Base-by-base conservation (phyloP, 1,284 basidiomycete species). In the Mycena citricolor region DNA sequence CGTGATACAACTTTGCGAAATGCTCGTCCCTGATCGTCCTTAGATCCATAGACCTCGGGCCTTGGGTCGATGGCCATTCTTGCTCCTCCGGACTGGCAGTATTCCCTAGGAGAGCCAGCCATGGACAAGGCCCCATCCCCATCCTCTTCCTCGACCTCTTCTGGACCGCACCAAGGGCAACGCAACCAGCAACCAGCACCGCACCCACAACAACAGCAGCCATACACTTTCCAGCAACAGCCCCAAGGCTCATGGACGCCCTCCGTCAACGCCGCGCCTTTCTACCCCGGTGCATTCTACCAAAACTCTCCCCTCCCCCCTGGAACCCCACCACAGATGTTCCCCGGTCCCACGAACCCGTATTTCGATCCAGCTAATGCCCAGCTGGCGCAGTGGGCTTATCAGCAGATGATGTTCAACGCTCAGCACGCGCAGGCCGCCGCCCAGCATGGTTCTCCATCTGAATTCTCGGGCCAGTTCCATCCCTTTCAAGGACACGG, bases 351-450 rank as follows among this genome's bases (percentile, higher is more conserved):
- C 73, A 70, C 59, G 64, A 74, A 58, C 42, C 73, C 71, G 12
- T 86, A 79, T 61, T 86, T 82, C 58, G 85, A 88, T 63, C 84
- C 80, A 14, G 70, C 81, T 37, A 87, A 86, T 58, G 83, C 81
- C 21, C 85, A 88, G 62, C 75, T 88, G 51, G 81, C 84, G 6
- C 84, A 86, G 63, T 90, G 86, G 87, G 83, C 86, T 24, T 90
- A 90, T 68, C 86, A 89, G 64, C 86, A 88, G 57, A 88, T 89
- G 86, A 80, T 88, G 77, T 84, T 78, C 69, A 82, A 77, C 58
- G 77, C 44, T 56, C 54, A 39, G 63, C 54, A 54, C 63, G 48
- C 59, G 39, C 64, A 69, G 46, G 71, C 71, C 47, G 64, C 61
- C 36, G 55, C 57, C 54, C 40, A 49, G 56, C 32, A 52, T 48